phyloP scores from a whole-genome alignment of 208 protist genomes.

The Tritrichomonas foetus region DNA sequence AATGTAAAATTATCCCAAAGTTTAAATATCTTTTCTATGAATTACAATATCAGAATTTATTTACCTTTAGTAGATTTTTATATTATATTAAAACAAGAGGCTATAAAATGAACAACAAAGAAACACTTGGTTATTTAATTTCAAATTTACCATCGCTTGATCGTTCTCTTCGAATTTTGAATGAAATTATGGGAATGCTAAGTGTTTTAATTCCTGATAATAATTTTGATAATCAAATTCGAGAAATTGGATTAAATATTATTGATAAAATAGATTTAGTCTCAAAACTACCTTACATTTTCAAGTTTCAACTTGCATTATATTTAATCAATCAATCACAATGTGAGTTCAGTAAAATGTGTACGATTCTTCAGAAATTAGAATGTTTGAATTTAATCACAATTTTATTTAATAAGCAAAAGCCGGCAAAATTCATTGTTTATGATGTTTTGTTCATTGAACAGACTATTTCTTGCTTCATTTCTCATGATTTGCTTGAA shows the following conservation, averaged over 20 bases:
- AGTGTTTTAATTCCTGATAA: too few relatives aligned
- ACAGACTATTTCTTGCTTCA: not conserved
- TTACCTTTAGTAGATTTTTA: not conserved
- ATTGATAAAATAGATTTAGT: too few relatives aligned
- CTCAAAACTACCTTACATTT: not conserved
- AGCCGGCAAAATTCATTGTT: not conserved
- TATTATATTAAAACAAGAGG: not conserved
- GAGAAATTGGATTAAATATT: too few relatives aligned
- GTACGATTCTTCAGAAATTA: not conserved
- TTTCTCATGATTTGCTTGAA: not conserved
- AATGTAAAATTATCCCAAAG: not conserved
- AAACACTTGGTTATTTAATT: not conserved
- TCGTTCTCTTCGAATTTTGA: not conserved
- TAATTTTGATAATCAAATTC: too few relatives aligned
- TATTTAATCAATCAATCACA: not conserved
- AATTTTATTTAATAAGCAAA: not conserved
- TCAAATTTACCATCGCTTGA: not conserved
- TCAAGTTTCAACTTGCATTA: not conserved
- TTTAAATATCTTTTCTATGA: not conserved
- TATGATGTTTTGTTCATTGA: not conserved
- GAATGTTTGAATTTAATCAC: not conserved
- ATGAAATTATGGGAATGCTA: too few relatives aligned
- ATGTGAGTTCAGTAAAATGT: not conserved
- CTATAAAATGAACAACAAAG: not conserved
- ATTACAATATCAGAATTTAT: not conserved